Evolutionary conservation across 1,284 basidiomycete species (phyloP).

Genomic region (Irpex rosettiformis): DNA sequence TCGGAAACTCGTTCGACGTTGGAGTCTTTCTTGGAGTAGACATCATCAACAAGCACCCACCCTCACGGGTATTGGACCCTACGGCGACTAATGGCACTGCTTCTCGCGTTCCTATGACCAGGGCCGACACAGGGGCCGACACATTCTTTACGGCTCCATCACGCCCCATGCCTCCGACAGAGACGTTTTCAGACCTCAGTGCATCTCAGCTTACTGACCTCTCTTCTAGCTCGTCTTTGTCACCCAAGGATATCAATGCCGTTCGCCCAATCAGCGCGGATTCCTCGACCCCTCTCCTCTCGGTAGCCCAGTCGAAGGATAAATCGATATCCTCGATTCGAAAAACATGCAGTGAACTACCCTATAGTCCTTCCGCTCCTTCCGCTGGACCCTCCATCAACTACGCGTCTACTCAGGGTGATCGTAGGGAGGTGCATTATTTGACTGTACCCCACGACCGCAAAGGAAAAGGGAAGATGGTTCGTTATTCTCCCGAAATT

Average conservation of each 20-base stretch:
- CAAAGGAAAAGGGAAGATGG: conserved; percentile 29
- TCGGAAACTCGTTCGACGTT: conserved; percentile 72
- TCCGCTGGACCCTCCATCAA: background rate
- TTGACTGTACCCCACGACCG: background rate
- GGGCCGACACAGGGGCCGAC: conserved; percentile 22
- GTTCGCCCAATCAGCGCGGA: conserved; percentile 7
- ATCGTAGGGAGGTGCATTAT: background rate
- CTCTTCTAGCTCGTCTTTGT: background rate
- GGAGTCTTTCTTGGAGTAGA: conserved; percentile 64
- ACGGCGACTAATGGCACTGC: conserved; percentile 1
- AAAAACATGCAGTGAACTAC: background rate
- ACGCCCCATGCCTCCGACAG: conserved; percentile 16
- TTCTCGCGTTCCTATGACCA: background rate
- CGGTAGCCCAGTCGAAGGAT: background rate
- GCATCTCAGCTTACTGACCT: conserved; percentile 1
- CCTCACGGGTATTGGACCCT: conserved; percentile 12
- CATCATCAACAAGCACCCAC: conserved; percentile 32
- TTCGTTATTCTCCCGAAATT: conserved; percentile 29
- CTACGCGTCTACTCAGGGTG: background rate
- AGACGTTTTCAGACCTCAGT: background rate
- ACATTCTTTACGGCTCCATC: conserved; percentile 35
- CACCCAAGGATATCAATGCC: background rate
- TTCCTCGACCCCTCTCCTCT: conserved; percentile 19
- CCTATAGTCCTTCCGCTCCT: background rate
- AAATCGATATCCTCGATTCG: background rate